Base-by-base conservation (phyloP, 1,284 basidiomycete genomes). In the Cronartium quercuum region DNA sequence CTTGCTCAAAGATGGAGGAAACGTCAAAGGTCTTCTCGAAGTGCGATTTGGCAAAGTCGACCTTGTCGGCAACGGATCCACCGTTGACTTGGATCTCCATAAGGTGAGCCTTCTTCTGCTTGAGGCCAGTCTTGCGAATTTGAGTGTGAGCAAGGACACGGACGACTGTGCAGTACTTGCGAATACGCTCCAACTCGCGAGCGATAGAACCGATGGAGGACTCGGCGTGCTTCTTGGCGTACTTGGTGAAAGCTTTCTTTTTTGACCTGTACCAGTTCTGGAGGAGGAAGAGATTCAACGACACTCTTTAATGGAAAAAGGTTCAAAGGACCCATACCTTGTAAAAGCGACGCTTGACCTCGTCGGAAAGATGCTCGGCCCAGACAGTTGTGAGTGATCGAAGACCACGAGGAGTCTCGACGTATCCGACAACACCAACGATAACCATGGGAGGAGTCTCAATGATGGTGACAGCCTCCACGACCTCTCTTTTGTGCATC, bases 11-110 rank as follows among this genome's bases (percentile, higher is more conserved):
- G 79, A 99, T 86, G 61, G 87, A 86, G 77, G 83, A 82, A 80
- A 97, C 88, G 81, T 93, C 91, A 80, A 98, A 86, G 69, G 92
- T 90, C 88, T 98, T 98, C 87, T 99, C 96, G 81, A 99, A 98
- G 83, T 98, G 86, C 69, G 88, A 89, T 81, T 94, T 90, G 79
- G 94, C 92, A 81, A 90, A 98, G 83, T 94, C 91, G 83, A 98
- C 94, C 88, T 99, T 99, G 87, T 98, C 95, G 62, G 93, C 87
- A 79, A 98, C 84, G 58, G 91, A 91, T 78, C 96, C 96, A 84
- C 96, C 96, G 86, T 99, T 98, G 82, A 99, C 89, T 85, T 99
- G 95, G 83, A 99, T 95, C 87, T 99, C 96, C 94, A 98, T 98
- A 71, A 99, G 88, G 86, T 99, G 95, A 47, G 95, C 95, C 88